Conservation (phyloP, 1,139 yeast genomes). For the Yamadazyma triangularis region DNA sequence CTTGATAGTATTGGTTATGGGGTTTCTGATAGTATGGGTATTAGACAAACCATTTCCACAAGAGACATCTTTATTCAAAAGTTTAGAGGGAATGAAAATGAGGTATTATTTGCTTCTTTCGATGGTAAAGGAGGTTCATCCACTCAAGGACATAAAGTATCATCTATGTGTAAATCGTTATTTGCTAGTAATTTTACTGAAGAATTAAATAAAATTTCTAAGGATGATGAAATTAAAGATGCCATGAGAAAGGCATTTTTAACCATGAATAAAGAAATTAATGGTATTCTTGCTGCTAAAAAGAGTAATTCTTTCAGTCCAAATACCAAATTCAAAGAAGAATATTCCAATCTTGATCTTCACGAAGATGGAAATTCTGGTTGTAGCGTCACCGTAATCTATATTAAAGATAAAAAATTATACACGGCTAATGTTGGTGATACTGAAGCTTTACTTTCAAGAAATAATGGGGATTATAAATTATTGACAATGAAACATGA, state of each 20-base stretch:
- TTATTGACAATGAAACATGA: constrained; percentile 76
- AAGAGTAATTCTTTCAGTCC: constrained; percentile 25
- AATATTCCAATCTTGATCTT: constrained; percentile 38
- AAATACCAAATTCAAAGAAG: constrained; percentile 25
- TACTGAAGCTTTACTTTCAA: constrained; percentile 73
- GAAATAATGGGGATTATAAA: constrained; percentile 74
- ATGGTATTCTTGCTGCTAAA: constrained; percentile 36
- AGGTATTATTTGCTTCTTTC: constrained; percentile 72
- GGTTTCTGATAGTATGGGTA: constrained; percentile 83
- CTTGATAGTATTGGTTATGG: constrained; percentile 80
- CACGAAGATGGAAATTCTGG: constrained; percentile 78
- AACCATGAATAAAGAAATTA: constrained; percentile 73
- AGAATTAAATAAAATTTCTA: constrained; percentile 52
- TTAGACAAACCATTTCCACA: constrained; percentile 59
- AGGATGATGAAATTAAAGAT: constrained; percentile 45
- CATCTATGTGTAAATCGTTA: constrained; percentile 70
- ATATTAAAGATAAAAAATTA: constrained; percentile 63
- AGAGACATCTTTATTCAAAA: constrained; percentile 86
- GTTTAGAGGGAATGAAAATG: constrained; percentile 76
- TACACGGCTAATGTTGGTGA: constrained; percentile 93
- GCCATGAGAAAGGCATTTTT: constrained; percentile 81
- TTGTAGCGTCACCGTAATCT: constrained; percentile 77
- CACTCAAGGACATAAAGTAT: constrained; percentile 61
- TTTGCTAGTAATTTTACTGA: constrained; percentile 60
- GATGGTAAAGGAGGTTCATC: constrained; percentile 71